phyloP scores from a whole-genome alignment of 495 filamentous ascomycete species.

The Xylaria acuta region DNA sequence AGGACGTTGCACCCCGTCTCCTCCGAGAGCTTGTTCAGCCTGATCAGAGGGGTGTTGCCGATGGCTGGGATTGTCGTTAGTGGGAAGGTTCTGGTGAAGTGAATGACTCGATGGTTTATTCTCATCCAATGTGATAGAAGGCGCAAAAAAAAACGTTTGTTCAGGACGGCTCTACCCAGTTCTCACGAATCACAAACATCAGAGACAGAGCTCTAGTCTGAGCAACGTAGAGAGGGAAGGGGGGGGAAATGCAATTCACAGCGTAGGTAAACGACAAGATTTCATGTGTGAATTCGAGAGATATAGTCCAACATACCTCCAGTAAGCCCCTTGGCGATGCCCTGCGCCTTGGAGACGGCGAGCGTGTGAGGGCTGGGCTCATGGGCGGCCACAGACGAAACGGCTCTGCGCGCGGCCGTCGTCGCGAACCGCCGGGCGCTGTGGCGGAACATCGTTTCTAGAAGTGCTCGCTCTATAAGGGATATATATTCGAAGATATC shows the following conservation, averaged over 20 bases:
- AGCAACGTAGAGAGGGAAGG: neutral
- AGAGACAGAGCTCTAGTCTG: neutral
- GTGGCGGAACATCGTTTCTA: slow-evolving; percentile 56
- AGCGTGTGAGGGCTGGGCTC: slow-evolving; percentile 47
- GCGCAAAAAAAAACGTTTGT: neutral
- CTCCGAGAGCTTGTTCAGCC: slow-evolving; percentile 83
- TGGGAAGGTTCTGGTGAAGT: too few species aligned
- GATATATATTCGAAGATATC: neutral
- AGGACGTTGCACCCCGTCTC: slow-evolving; percentile 94
- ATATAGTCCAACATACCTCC: slow-evolving; percentile 66
- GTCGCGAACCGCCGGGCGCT: slow-evolving; percentile 58
- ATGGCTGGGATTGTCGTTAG: slow-evolving; percentile 67
- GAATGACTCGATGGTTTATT: neutral
- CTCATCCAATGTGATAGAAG: neutral
- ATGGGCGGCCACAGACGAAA: slow-evolving; percentile 30
- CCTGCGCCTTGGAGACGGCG: slow-evolving; percentile 79
- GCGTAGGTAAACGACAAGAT: neutral
- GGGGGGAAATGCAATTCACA: too few species aligned
- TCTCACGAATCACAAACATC: neutral
- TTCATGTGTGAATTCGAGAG: neutral
- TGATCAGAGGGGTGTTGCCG: slow-evolving; percentile 95
- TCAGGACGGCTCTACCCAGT: neutral
- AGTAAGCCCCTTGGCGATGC: slow-evolving; percentile 79
- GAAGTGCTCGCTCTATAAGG: too few species aligned
- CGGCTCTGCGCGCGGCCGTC: slow-evolving; percentile 50